Evolutionary conservation across 441 rosid genomes (phyloP), one percentile per base, ranked within the genome.

Genomic region (Eruca vesicaria): DNA sequence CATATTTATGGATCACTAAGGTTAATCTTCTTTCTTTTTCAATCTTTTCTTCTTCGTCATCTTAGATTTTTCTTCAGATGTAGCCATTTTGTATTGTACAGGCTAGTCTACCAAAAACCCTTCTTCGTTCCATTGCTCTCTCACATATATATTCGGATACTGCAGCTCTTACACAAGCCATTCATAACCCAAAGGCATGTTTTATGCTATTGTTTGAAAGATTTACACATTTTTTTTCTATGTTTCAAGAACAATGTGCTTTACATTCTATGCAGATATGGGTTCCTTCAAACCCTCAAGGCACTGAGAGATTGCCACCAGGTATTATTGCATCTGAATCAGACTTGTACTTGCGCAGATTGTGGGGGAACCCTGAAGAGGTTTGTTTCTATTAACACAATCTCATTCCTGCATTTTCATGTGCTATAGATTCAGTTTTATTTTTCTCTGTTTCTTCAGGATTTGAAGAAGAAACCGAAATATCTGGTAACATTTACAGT

Each of bases 401-500:
- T 61, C 18, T 67, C 62, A 59, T 36, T 75, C 64, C 70, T 78
- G 53, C n/a, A 31, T 33, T 28, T 15, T 77, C 66, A 45, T 57
- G 23, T 71, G 68, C 60, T 45, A 61, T 14, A 53, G 65, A 45
- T 71, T 71, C 52, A 23, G 5, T 35, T 20, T 28, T 31, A 0
- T 57, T 65, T n/a, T 10, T 7, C n/a, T 68, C 45, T 33, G 55
- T 55, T 58, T 82, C 68, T 71, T 66, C 84, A 96, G 99, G 98
- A 96, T 79, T 81, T 96, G 82, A 82, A 84, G 68, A 72, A 57
- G 50, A 68, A 53, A 53, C 90, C 93, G 5, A 87, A 84, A 79
- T 96, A 93, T 85, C 98, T 96, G 59, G 97, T 83, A 33, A 84
- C 98, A 52, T 96, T 96, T 80, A 96, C 99, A 7, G 99, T 96